These are phyloP conservation scores for Parasitella parasitica DNA, from an alignment of 371 early-diverging fungal species.

Conservation along the genomic window DNA sequence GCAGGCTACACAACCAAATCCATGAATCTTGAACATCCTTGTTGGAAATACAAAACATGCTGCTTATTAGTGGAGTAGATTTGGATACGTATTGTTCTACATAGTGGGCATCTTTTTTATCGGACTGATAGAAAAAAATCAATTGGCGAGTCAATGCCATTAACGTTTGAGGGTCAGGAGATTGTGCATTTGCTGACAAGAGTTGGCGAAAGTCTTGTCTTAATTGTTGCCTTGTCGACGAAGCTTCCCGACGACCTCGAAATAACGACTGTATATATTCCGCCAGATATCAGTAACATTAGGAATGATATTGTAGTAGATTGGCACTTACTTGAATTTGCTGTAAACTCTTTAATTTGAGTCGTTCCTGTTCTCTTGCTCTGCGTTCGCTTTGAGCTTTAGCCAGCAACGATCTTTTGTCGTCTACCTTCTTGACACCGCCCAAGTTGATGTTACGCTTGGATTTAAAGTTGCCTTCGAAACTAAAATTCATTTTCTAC, in stretches of 20 bases:
- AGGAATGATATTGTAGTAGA: background rate
- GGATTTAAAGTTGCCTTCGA: slow-evolving; percentile 74
- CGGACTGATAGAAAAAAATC: slow-evolving; percentile 14
- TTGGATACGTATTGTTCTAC: background rate
- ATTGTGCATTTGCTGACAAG: background rate
- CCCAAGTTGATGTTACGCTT: slow-evolving; percentile 81
- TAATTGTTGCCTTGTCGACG: background rate
- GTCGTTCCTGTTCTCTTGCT: slow-evolving; percentile 71
- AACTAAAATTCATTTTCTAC: slow-evolving; percentile 49
- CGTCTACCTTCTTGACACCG: slow-evolving; percentile 61
- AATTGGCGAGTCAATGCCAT: slow-evolving; percentile 16
- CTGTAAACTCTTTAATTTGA: slow-evolving; percentile 53
- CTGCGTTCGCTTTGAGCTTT: slow-evolving; percentile 78
- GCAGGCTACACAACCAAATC: slow-evolving; percentile 22
- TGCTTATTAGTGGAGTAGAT: background rate
- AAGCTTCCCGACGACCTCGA: slow-evolving; percentile 36
- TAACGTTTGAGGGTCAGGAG: background rate
- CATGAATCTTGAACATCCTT: slow-evolving; percentile 14
- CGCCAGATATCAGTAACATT: too few relatives aligned
- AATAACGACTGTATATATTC: slow-evolving; percentile 48
- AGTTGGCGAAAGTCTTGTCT: slow-evolving; percentile 8
- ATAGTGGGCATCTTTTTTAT: background rate
- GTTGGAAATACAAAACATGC: slow-evolving; percentile 1
- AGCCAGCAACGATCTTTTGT: slow-evolving; percentile 66
- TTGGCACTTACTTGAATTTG: slow-evolving; percentile 61